Evolutionary conservation across 108 stramenopile genomes (phyloP).

Genomic region (Aurantiochytrium sp.): DNA sequence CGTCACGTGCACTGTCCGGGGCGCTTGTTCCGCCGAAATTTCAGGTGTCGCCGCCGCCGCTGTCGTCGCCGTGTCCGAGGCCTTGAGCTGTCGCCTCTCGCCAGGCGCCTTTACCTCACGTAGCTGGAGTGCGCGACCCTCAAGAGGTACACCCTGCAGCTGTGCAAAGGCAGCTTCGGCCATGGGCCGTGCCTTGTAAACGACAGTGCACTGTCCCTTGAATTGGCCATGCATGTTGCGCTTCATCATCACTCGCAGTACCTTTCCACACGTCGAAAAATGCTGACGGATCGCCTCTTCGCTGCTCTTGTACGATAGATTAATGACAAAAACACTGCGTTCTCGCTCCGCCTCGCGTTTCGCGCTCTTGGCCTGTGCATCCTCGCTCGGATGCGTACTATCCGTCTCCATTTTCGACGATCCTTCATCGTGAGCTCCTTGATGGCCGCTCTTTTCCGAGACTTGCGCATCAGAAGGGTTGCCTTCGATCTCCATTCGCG

Average conservation of each 20-base stretch:
- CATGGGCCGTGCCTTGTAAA: not conserved
- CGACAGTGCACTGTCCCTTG: not conserved
- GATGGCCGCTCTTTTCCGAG: no score
- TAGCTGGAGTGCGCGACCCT: not conserved
- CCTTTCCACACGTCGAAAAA: not conserved
- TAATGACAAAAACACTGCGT: not conserved
- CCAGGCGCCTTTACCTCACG: not conserved
- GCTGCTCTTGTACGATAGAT: not conserved
- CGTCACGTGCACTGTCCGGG: not conserved
- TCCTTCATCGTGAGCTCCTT: no score
- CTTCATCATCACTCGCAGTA: not conserved
- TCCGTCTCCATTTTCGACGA: no score
- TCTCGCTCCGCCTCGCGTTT: not conserved
- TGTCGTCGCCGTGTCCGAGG: not conserved
- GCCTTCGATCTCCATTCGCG: no score
- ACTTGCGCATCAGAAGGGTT: no score
- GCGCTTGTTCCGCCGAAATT: not conserved
- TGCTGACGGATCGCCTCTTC: not conserved
- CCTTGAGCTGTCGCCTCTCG: not conserved
- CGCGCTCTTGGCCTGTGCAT: not conserved
- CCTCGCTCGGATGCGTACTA: not conserved
- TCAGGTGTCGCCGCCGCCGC: not conserved
- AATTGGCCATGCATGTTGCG: not conserved
- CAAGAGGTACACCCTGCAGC: not conserved
- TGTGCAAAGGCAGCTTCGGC: not conserved